Conservation (phyloP, 805 yeast genomes). For the Pichia membranifaciens region DNA sequence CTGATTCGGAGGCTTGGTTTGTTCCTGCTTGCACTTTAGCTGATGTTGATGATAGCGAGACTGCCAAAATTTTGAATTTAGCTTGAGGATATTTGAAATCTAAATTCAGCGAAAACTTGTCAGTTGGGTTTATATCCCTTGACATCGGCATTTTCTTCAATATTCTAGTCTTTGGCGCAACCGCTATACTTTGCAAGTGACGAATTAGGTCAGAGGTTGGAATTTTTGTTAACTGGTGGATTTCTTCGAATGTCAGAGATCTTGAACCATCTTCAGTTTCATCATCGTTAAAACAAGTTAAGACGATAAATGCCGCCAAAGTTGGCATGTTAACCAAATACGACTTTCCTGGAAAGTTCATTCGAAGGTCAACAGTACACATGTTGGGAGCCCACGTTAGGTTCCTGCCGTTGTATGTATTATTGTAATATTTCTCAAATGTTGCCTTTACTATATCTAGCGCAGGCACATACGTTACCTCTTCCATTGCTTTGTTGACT, state of each 20-base stretch:
- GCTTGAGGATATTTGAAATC: constrained; percentile 62
- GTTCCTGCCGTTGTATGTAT: constrained; percentile 51
- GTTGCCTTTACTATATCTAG: constrained; percentile 37
- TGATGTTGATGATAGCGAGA: constrained; percentile 31
- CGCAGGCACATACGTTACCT: constrained; percentile 37
- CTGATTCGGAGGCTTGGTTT: background rate
- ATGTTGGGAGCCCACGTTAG: constrained; percentile 76
- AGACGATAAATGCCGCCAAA: constrained; percentile 69
- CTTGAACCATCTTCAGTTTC: constrained; percentile 31
- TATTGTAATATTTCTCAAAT: constrained; percentile 48
- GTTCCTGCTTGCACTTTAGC: background rate
- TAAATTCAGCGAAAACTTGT: constrained; percentile 61
- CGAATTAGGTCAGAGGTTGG: constrained; percentile 69
- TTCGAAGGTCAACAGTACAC: constrained; percentile 76
- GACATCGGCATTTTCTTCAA: constrained; percentile 70
- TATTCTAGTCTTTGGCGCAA: constrained; percentile 77
- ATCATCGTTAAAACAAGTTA: constrained; percentile 58
- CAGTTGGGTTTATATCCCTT: constrained; percentile 58
- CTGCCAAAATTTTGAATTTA: constrained; percentile 71
- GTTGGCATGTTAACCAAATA: constrained; percentile 81
- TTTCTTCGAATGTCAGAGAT: constrained; percentile 53
- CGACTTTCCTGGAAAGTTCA: constrained; percentile 58
- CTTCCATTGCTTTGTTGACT: constrained; percentile 29
- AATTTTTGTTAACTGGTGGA: constrained; percentile 59
- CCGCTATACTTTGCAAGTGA: constrained; percentile 72